Evolutionary conservation across 2,329 filamentous ascomycete genomes (phyloP).

Genomic region (Aspergillus neotritici): DNA sequence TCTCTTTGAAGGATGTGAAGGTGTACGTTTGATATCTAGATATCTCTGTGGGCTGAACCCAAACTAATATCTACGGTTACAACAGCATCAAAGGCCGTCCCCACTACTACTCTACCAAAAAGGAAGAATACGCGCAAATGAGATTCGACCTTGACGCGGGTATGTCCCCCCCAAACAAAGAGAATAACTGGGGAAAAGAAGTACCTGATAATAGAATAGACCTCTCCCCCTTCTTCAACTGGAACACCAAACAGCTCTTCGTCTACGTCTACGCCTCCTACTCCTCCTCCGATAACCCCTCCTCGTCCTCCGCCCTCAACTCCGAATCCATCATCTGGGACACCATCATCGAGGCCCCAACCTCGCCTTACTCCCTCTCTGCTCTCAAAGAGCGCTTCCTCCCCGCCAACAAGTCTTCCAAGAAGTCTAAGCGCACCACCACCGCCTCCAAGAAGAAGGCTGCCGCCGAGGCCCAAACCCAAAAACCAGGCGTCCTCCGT

Average conservation of each 20-base stretch:
- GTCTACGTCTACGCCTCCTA: slow-evolving; percentile 85
- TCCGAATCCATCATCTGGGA: slow-evolving; percentile 88
- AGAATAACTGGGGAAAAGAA: not conserved
- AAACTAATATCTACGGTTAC: not conserved
- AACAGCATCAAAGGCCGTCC: slow-evolving; percentile 76
- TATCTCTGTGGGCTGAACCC: not conserved
- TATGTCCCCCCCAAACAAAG: slow-evolving; percentile 23
- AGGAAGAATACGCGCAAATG: slow-evolving; percentile 93
- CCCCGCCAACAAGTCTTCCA: slow-evolving; percentile 19
- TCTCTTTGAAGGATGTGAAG: slow-evolving; percentile 60
- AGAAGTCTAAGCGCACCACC: slow-evolving; percentile 19
- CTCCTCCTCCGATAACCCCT: slow-evolving; percentile 34
- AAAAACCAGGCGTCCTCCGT: slow-evolving; percentile 58
- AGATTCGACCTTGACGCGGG: slow-evolving; percentile 84
- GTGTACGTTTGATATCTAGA: slow-evolving; percentile 59
- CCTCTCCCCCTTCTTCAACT: slow-evolving; percentile 87
- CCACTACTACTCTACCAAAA: slow-evolving; percentile 90
- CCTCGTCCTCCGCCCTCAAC: slow-evolving; percentile 18
- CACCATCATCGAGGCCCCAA: slow-evolving; percentile 71
- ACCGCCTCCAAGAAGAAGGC: slow-evolving; percentile 16
- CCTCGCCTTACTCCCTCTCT: slow-evolving; percentile 38
- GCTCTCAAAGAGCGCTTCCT: slow-evolving; percentile 34
- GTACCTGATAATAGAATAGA: slow-evolving; percentile 46
- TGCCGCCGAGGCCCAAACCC: slow-evolving; percentile 11
- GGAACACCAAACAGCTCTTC: slow-evolving; percentile 99